phyloP scores from a whole-genome alignment of 805 yeast species.

The Jamesozyma rosinii region DNA sequence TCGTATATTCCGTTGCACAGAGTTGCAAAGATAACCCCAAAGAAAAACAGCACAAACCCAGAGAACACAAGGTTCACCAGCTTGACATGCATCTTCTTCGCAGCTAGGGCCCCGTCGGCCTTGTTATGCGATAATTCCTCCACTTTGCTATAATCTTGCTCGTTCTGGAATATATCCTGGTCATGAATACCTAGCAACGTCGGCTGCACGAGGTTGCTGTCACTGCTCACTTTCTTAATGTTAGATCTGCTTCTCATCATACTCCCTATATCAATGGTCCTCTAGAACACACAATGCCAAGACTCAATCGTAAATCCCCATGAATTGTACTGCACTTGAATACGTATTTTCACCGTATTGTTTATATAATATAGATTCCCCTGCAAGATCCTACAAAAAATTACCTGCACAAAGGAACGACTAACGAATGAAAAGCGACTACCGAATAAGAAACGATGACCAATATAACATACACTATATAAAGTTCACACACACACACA shows the following conservation, averaged over 20 bases:
- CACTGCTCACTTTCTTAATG: slow-evolving; percentile 4
- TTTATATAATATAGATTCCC: no score
- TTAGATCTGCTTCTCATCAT: neutral
- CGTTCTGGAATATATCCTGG: slow-evolving; percentile 28
- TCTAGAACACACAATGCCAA: no score
- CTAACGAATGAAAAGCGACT: no score
- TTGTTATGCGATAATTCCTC: neutral
- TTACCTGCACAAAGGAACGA: no score
- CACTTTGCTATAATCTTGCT: slow-evolving; percentile 12
- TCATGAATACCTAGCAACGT: slow-evolving; percentile 42
- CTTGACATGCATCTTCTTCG: slow-evolving; percentile 7
- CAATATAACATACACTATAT: no score
- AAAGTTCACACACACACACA: no score
- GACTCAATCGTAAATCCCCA: no score
- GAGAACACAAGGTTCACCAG: slow-evolving; percentile 11
- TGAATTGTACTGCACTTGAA: no score
- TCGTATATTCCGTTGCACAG: slow-evolving; percentile 44
- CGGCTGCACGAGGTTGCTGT: slow-evolving; percentile 40
- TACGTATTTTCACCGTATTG: no score
- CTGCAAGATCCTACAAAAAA: no score
- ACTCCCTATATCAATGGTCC: no score
- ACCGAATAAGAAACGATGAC: no score
- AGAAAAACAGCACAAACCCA: slow-evolving; percentile 28
- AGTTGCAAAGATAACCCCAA: slow-evolving; percentile 46
- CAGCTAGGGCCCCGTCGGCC: neutral